Conservation (phyloP, 2,329 filamentous ascomycete genomes). For the Talaromyces sp. region DNA sequence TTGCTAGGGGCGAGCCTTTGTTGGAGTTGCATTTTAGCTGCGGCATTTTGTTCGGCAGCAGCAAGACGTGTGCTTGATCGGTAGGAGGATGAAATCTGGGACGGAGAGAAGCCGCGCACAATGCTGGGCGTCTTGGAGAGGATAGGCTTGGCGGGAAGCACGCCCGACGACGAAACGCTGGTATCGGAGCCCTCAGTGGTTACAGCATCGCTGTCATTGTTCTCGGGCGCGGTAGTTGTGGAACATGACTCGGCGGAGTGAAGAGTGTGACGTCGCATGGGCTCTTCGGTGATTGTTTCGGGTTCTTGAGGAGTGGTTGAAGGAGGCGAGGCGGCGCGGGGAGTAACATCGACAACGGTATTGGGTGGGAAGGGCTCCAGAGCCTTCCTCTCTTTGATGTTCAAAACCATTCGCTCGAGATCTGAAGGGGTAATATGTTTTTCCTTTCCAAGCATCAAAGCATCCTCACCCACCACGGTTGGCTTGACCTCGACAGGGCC, state of each 20-base stretch:
- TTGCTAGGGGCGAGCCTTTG: conserved; percentile 54
- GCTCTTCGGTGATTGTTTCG: conserved; percentile 8
- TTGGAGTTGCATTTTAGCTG: conserved; percentile 43
- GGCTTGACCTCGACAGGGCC: conserved; percentile 64
- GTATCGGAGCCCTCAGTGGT: conserved; percentile 54
- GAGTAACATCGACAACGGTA: conserved; percentile 42
- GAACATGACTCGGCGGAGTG: conserved; percentile 52
- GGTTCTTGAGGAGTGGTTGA: conserved; percentile 11
- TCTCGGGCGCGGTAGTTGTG: conserved; percentile 50
- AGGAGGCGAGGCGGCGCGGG: conserved; percentile 42
- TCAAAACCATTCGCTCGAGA: conserved; percentile 89
- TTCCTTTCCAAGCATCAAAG: conserved; percentile 69
- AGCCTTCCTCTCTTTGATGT: conserved; percentile 78
- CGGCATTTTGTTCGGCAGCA: conserved; percentile 38
- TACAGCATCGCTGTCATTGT: conserved; percentile 44
- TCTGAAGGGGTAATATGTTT: conserved; percentile 91
- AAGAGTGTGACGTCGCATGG: conserved; percentile 30
- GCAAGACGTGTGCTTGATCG: conserved; percentile 58
- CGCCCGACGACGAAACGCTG: conserved; percentile 56
- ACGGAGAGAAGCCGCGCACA: conserved; percentile 81
- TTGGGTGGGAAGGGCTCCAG: conserved; percentile 55
- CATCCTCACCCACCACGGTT: conserved; percentile 52
- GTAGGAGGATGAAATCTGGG: conserved; percentile 66
- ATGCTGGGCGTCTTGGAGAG: conserved; percentile 63
- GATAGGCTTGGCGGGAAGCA: conserved; percentile 42